These are phyloP conservation scores for Rubia tinctorum DNA, from an alignment of 305 asterid species.

Conservation along the genomic window DNA sequence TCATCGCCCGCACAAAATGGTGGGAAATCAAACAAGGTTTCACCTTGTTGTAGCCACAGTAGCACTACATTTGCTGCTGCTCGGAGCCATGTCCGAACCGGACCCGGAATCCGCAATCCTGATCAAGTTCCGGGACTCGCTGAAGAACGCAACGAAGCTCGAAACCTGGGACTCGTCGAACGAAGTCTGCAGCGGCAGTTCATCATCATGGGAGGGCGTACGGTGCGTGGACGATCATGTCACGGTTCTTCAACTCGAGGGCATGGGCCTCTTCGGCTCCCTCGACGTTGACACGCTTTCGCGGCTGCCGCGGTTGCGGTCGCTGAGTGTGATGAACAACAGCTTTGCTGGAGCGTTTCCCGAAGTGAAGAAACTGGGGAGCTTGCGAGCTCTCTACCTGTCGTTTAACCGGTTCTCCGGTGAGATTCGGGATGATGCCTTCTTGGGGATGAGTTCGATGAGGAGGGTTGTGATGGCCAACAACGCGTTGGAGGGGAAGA, in stretches of 20 bases:
- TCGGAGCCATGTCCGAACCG: conserved; percentile 16
- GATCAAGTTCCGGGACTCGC: conserved; percentile 43
- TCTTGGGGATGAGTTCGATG: conserved; percentile 47
- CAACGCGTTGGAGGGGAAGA: conserved; percentile 46
- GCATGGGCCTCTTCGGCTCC: conserved; percentile 45
- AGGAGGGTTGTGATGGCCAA: conserved; percentile 40
- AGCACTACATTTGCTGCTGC: conserved; percentile 15
- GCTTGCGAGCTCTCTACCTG: conserved; percentile 48
- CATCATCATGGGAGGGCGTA: conserved; percentile 43
- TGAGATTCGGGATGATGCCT: conserved; percentile 44
- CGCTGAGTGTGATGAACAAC: conserved; percentile 54
- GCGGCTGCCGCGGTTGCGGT: conserved; percentile 28
- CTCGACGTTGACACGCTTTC: conserved; percentile 39
- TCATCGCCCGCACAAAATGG: neutral
- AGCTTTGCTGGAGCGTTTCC: conserved; percentile 56
- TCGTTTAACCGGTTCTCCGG: conserved; percentile 56
- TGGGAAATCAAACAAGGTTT: neutral
- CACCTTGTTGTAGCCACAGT: conserved; percentile 11
- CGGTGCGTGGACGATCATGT: conserved; percentile 29
- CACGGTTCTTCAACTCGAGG: conserved; percentile 36
- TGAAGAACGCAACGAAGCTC: conserved; percentile 33
- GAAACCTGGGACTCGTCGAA: conserved; percentile 34
- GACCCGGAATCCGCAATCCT: conserved; percentile 22
- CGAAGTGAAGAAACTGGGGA: conserved; percentile 31
- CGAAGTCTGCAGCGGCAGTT: conserved; percentile 28